Percentiles rank a stretch among this genome's conserved stretches.
phyloP scores from a whole-genome alignment of 768 basidiomycete genomes.

The Tricholoma sp. region DNA sequence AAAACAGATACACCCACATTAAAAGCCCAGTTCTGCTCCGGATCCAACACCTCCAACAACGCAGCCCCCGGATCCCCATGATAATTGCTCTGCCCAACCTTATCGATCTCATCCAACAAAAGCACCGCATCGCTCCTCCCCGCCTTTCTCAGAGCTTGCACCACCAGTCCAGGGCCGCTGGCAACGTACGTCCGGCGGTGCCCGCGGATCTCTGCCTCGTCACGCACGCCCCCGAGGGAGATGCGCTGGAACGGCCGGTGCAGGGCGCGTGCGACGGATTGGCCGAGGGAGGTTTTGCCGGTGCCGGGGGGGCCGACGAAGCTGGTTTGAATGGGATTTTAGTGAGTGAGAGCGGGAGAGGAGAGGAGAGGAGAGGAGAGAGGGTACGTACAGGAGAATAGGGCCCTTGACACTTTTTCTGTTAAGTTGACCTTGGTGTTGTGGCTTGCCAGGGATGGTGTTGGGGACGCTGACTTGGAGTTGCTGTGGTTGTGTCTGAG shows the following conservation, averaged over 20 bases:
- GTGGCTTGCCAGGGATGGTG: conserved; percentile 3
- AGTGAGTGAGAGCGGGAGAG: conserved; percentile 7
- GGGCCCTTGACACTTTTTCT: conserved; percentile 61
- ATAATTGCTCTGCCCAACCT: conserved; percentile 80
- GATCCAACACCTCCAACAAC: conserved; percentile 87
- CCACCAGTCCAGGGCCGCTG: conserved; percentile 77
- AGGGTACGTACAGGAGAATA: conserved; percentile 51
- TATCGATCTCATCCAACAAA: conserved; percentile 90
- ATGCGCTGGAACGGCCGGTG: conserved; percentile 88
- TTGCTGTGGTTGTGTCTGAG: conserved; percentile 19
- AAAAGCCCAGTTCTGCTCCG: conserved; percentile 86
- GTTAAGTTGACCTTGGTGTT: conserved; percentile 10
- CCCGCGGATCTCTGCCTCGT: conserved; percentile 69
- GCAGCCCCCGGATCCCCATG: conserved; percentile 93
- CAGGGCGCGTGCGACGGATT: conserved; percentile 80
- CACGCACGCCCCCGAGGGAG: conserved; percentile 86
- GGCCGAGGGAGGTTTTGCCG: conserved; percentile 89
- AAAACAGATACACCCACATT: conserved; percentile 39
- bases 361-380: background rate
- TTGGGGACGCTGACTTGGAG: background rate
- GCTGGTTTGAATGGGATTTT: conserved; percentile 26
- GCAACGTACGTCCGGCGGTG: conserved; percentile 84
- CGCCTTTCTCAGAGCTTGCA: conserved; percentile 82
- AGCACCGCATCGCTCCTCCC: conserved; percentile 78
- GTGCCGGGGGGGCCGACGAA: conserved; percentile 90